Evolutionary conservation across 768 basidiomycete species (phyloP), one percentile per base, ranked within the genome.

Genomic region (Naganishia randhawae): DNA sequence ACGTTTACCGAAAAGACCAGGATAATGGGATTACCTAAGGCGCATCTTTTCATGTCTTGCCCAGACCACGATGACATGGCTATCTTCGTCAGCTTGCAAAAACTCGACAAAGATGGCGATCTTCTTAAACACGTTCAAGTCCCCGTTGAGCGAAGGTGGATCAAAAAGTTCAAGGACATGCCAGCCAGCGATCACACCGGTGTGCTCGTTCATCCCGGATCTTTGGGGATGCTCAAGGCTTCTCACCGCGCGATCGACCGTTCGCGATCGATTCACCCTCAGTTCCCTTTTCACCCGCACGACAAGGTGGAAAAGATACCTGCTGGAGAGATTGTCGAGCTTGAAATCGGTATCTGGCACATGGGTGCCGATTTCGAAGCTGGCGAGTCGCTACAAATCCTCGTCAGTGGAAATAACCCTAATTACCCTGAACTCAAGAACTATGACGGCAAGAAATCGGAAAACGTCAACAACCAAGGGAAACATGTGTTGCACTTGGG

Each of bases 331-430:
- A 62, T 72, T 39, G 71, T 72, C 39, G 42, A 48, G 22, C 62
- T 72, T 35, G 66, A 66, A 51, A 72, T 72, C 48, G 71, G 71
- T 9, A 67, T 72, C 51, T 72, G 71, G 71, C 68, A 68, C 33
- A 67, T 63, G 55, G 71, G 71, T 7, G 62, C 61, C 62, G 50
- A 52, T 16, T 69, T 66, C 52, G 64, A 68, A 9, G 63, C 57
- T 3, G 71, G 71, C 33, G 71, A 72, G 63, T 42, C 50, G 2
- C 45, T 72, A n/a, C 55, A 61, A 14, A 53, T 72, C 48, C 63
- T 52, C 48, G 52, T 72, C 22, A 52, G 45, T 10, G 71, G 71
- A 22, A 54, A 64, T 3, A 55, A 67, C 51, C 57, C 48, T 19
- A 64, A 63, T 39, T 63, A 71, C 61, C 69, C 63, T 33, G 69